Percentiles rank a stretch among this genome's conserved stretches.
Conservation (phyloP, 1,284 basidiomycete genomes). For the Fistulina hepatica region DNA sequence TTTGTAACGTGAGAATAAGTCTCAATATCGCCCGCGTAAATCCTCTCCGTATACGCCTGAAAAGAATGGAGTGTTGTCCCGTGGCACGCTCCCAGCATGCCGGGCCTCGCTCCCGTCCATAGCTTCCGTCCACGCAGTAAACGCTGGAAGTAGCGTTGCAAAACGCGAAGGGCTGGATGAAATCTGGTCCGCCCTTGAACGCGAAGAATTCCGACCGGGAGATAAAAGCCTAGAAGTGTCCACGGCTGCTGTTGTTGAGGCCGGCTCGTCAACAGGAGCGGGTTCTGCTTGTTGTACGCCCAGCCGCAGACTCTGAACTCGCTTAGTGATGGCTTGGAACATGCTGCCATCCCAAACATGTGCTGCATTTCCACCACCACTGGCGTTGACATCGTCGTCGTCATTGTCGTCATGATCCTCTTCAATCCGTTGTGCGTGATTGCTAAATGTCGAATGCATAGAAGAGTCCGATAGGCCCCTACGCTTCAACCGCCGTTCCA, state of each 20-base stretch:
- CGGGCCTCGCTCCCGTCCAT: neutral
- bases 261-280: neutral
- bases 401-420: conserved; percentile 4
- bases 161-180: neutral
- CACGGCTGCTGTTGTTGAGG: neutral
- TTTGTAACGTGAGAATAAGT: too few relatives aligned
- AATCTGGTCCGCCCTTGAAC: neutral
- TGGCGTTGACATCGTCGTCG: conserved; percentile 17
- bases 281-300: too few relatives aligned
- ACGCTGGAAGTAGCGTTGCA: neutral
- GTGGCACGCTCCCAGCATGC: too few relatives aligned
- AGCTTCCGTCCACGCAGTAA: neutral
- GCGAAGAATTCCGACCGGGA: neutral
- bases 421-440: conserved; percentile 27
- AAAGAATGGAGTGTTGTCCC: too few relatives aligned
- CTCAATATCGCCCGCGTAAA: too few relatives aligned
- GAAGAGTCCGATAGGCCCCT: conserved; percentile 85
- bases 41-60: too few relatives aligned
- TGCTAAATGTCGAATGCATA: conserved; percentile 73
- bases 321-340: conserved; percentile 39
- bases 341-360: too few relatives aligned
- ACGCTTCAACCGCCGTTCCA: conserved; percentile 62
- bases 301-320: conserved; percentile 35
- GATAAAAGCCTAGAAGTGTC: neutral
- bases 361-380: conserved; percentile 33